Evolutionary conservation across 2,329 filamentous ascomycete genomes (phyloP).

Genomic region (Cercospora citrullina): DNA sequence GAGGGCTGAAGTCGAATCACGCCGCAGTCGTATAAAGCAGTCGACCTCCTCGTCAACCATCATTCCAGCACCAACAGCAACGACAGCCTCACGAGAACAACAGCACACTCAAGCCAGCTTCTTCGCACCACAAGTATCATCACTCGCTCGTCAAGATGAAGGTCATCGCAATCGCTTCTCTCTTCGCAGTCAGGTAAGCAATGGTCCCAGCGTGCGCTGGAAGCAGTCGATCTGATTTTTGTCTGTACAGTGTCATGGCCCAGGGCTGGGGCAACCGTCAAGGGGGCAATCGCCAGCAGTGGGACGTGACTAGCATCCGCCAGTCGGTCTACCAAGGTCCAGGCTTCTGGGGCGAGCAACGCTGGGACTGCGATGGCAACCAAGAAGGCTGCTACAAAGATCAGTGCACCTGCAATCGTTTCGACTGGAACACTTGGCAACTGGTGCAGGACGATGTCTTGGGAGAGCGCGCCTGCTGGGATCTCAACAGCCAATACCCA

Average conservation of each 20-base stretch:
- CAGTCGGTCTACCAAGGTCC: neutral
- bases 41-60: neutral
- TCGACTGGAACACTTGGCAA: neutral
- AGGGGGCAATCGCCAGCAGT: neutral
- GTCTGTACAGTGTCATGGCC: neutral
- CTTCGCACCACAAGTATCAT: neutral
- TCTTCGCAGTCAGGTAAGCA: neutral
- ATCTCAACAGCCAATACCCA: neutral
- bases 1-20: neutral
- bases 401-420: conserved; percentile 3
- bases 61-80: neutral
- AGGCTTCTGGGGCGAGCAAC: neutral
- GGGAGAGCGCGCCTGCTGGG: neutral
- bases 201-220: neutral
- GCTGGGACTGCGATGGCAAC: conserved; percentile 3
- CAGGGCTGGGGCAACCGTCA: neutral
- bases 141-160: neutral
- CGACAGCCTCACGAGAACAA: neutral
- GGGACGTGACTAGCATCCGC: neutral
- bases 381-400: conserved; percentile 1
- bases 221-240: neutral
- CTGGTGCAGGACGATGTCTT: neutral
- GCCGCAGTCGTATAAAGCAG: neutral
- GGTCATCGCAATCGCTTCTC: neutral
- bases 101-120: neutral